Percentiles rank a stretch among this genome's conserved stretches.
These are phyloP conservation scores for Phytophthora citrophthora DNA, from an alignment of 352 stramenopile species.

Conservation along the genomic window DNA sequence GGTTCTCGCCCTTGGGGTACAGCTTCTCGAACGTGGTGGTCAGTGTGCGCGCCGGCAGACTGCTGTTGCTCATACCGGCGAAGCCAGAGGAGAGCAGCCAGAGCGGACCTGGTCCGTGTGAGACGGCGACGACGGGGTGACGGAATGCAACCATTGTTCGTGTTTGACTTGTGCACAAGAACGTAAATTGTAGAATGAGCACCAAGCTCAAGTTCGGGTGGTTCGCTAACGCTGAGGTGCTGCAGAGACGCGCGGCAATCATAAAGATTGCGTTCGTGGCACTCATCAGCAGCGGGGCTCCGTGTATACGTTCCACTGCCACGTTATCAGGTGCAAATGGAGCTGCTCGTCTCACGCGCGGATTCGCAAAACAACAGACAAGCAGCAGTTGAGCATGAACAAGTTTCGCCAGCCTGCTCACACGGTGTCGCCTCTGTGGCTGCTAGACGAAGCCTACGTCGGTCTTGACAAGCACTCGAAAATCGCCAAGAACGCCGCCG, in stretches of 20 bases:
- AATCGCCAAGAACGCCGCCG: neutral
- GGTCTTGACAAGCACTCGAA: neutral
- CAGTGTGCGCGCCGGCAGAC: slow-evolving; percentile 24
- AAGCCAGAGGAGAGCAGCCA: slow-evolving; percentile 16
- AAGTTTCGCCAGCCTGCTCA: neutral
- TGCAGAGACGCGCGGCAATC: neutral
- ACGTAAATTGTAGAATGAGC: neutral
- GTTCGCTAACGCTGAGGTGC: neutral
- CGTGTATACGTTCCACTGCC: too few relatives aligned
- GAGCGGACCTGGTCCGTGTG: slow-evolving; percentile 12
- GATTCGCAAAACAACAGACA: too few relatives aligned
- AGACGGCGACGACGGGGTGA: slow-evolving; percentile 2
- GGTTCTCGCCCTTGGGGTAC: slow-evolving; percentile 34
- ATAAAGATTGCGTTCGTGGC: slow-evolving; percentile 19
- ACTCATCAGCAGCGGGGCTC: neutral
- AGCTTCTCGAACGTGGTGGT: slow-evolving; percentile 36
- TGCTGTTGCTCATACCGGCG: slow-evolving; percentile 27
- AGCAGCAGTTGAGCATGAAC: neutral
- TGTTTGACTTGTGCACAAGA: neutral
- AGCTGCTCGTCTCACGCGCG: too few relatives aligned
- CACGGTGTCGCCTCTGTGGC: neutral
- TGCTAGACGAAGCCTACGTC: neutral
- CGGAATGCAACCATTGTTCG: slow-evolving; percentile 2
- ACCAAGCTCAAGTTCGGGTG: neutral
- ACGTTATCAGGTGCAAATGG: too few relatives aligned